A percentile compares a stretch with the other conserved stretches of the same genome.
phyloP scores from a whole-genome alignment of 2,329 filamentous ascomycete genomes.

The Pestalotiopsis sp. region DNA sequence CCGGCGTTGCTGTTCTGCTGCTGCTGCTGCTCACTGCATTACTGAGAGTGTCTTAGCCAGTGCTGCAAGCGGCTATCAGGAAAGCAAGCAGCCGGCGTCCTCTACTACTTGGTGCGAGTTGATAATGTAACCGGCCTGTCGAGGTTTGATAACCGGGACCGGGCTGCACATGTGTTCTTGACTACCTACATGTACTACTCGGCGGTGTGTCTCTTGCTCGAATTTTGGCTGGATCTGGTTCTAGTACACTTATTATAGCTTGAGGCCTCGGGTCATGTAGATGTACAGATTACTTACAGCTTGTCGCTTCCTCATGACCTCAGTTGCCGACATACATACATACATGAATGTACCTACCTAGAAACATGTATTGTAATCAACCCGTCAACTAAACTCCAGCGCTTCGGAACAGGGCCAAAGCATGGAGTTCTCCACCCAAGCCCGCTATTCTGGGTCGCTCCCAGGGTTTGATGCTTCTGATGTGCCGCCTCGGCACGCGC shows the following conservation, averaged over 20 bases:
- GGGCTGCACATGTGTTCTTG: no score
- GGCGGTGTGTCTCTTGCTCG: no score
- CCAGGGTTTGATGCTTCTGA: neutral
- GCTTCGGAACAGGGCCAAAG: neutral
- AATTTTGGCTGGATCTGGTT: no score
- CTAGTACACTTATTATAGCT: no score
- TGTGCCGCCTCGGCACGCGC: neutral
- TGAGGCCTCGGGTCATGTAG: no score
- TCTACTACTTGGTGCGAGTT: neutral
- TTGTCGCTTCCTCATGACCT: no score
- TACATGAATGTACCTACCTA: no score
- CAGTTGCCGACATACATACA: no score
- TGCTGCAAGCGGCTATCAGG: constrained; percentile 8
- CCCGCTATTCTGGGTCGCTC: neutral
- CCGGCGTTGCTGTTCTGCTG: neutral
- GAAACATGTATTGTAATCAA: neutral
- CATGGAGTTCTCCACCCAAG: neutral
- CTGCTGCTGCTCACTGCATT: neutral
- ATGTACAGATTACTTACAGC: no score
- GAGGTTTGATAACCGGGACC: no score
- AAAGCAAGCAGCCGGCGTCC: constrained; percentile 4
- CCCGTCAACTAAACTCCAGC: neutral
- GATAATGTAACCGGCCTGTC: no score
- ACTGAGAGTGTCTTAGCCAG: neutral
- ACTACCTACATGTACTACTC: no score